Conservation (phyloP, 805 yeast species). For the Pichia californica region DNA sequence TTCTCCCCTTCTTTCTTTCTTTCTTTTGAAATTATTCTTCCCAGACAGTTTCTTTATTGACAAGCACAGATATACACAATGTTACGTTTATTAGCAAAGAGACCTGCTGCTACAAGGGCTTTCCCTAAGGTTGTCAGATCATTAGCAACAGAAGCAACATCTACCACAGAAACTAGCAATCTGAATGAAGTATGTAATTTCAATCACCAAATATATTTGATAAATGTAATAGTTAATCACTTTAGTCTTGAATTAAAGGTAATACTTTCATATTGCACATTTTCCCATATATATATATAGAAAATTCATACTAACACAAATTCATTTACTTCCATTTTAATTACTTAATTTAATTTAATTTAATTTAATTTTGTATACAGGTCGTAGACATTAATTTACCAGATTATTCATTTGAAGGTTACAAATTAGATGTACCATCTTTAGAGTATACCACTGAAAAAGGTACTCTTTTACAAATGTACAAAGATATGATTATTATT, state of each 20-base stretch:
- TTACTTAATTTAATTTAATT: too few species aligned
- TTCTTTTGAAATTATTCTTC: too few species aligned
- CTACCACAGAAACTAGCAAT: conserved; percentile 11
- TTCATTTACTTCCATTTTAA: too few species aligned
- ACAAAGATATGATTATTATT: conserved; percentile 89
- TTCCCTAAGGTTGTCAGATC: conserved; percentile 9
- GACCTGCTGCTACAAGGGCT: conserved; percentile 7
- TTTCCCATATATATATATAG: too few species aligned
- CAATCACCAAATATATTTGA: too few species aligned
- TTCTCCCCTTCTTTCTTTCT: background rate
- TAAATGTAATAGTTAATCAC: too few species aligned
- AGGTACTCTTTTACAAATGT: conserved; percentile 79
- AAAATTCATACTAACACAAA: background rate
- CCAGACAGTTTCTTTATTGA: background rate
- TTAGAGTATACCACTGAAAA: conserved; percentile 74
- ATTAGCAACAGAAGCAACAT: conserved; percentile 28
- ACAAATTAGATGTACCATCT: conserved; percentile 68
- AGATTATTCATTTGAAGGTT: conserved; percentile 77
- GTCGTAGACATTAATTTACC: conserved; percentile 53
- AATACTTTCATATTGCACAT: too few species aligned
- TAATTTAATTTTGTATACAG: too few species aligned
- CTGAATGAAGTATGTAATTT: conserved; percentile 14
- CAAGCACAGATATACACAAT: conserved; percentile 1
- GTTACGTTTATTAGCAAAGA: conserved; percentile 12
- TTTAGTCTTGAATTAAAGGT: too few species aligned